These are phyloP conservation scores for Pseudognaphalium luteoalbum DNA, from an alignment of 129 eudicot genomes.

Conservation along the genomic window DNA sequence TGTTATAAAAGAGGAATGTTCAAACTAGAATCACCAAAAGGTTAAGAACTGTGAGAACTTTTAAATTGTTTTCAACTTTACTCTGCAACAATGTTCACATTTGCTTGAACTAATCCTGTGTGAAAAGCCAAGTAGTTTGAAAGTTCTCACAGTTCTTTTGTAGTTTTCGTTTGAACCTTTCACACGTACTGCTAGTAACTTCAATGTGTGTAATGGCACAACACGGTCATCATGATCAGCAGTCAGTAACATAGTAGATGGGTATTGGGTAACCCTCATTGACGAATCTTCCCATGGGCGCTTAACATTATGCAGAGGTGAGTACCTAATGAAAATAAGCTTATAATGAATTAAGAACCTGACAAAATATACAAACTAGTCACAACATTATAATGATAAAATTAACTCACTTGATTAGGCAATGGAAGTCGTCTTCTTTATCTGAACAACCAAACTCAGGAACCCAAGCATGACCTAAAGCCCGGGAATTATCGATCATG, in stretches of 20 bases:
- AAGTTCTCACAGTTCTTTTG: too few species aligned
- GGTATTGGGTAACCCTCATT: conserved; percentile 55
- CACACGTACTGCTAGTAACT: conserved; percentile 65
- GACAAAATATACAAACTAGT: neutral
- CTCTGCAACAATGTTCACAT: too few species aligned
- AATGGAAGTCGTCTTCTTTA: conserved; percentile 73
- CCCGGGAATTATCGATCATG: neutral
- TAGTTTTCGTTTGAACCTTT: too few species aligned
- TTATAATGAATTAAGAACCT: neutral
- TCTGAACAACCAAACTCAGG: conserved; percentile 92
- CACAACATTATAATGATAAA: too few species aligned
- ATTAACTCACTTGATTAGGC: conserved; percentile 76
- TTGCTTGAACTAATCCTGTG: too few species aligned
- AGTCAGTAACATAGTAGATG: conserved; percentile 77
- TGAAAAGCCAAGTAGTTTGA: too few species aligned
- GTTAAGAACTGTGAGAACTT: too few species aligned
- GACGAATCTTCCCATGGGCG: conserved; percentile 79
- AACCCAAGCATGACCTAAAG: conserved; percentile 89
- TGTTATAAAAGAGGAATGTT: too few species aligned
- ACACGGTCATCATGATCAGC: conserved; percentile 98
- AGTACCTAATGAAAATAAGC: conserved; percentile 52
- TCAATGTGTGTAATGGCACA: conserved; percentile 89
- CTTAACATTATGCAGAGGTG: conserved; percentile 85
- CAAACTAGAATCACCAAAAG: too few species aligned
- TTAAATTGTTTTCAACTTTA: too few species aligned